Conservation (phyloP, 2,329 filamentous ascomycete genomes). For the Pseudophaeomoniella oleicola region DNA sequence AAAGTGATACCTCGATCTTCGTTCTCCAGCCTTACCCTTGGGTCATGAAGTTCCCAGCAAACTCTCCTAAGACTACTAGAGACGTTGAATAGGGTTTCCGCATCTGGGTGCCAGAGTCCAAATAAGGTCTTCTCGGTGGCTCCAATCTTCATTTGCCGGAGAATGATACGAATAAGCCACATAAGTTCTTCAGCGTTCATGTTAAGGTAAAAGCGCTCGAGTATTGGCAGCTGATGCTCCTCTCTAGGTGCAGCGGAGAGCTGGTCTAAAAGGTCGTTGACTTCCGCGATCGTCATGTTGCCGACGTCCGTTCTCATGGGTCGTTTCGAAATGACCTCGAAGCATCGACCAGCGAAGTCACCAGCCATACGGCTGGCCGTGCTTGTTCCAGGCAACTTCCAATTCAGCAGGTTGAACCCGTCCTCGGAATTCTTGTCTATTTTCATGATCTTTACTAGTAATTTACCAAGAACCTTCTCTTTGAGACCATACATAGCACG, state of each 20-base stretch:
- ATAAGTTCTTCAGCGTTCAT: conserved; percentile 92
- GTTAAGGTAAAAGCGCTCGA: conserved; percentile 68
- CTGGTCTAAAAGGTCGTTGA: conserved; percentile 72
- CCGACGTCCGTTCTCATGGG: conserved; percentile 61
- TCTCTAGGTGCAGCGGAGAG: conserved; percentile 65
- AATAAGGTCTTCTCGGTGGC: conserved; percentile 84
- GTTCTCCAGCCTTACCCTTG: conserved; percentile 54
- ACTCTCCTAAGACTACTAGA: conserved; percentile 81
- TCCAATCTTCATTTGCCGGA: conserved; percentile 61
- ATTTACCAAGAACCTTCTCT: conserved; percentile 75
- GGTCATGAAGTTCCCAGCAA: conserved; percentile 83
- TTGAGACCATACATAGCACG: conserved; percentile 88
- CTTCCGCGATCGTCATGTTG: conserved; percentile 72
- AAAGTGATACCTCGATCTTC: conserved; percentile 61
- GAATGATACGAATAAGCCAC: conserved; percentile 88
- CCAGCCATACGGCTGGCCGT: conserved; percentile 55
- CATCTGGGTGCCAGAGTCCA: conserved; percentile 67
- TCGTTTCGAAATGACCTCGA: conserved; percentile 71
- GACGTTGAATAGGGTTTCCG: conserved; percentile 68
- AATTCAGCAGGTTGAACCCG: conserved; percentile 70
- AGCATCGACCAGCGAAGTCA: conserved; percentile 84
- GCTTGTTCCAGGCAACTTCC: conserved; percentile 72
- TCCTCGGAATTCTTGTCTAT: conserved; percentile 86
- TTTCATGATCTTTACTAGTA: conserved; percentile 84
- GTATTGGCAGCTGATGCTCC: conserved; percentile 66